Percentiles rank a stretch among this genome's conserved stretches.
These are phyloP conservation scores for Beauveria sp. DNA, from an alignment of 2,329 filamentous ascomycete genomes.

Conservation along the genomic window DNA sequence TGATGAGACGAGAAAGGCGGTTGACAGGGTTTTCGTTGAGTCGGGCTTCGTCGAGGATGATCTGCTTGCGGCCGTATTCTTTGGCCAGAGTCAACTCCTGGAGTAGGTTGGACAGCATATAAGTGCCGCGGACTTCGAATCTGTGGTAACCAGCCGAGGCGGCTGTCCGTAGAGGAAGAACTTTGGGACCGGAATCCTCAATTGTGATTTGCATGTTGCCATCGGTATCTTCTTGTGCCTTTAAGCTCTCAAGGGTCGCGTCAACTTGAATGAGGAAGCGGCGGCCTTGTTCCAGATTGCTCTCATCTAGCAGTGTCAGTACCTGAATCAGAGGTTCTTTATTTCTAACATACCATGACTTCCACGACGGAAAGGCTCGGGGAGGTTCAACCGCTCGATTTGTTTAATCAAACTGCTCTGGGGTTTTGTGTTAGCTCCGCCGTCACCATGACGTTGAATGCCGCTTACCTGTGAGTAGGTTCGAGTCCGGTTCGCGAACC, in stretches of 20 bases:
- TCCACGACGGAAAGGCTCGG: slow-evolving; percentile 49
- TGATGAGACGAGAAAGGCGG: slow-evolving; percentile 77
- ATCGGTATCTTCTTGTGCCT: slow-evolving; percentile 86
- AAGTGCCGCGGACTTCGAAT: slow-evolving; percentile 89
- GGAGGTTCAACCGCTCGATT: slow-evolving; percentile 42
- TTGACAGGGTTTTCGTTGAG: slow-evolving; percentile 94
- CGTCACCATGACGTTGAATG: not conserved
- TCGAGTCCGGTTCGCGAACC: slow-evolving; percentile 41
- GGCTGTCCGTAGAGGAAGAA: slow-evolving; percentile 75
- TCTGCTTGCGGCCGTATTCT: slow-evolving; percentile 80
- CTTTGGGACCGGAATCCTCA: slow-evolving; percentile 89
- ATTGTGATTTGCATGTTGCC: slow-evolving; percentile 96
- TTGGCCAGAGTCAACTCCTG: slow-evolving; percentile 91
- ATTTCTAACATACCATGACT: slow-evolving; percentile 43
- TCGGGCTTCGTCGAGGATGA: slow-evolving; percentile 83
- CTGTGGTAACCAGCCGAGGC: slow-evolving; percentile 79
- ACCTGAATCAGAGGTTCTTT: not conserved
- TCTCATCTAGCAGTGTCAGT: slow-evolving; percentile 54
- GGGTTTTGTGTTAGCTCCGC: slow-evolving; percentile 20
- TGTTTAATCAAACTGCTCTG: slow-evolving; percentile 48
- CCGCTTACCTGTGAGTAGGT: slow-evolving; percentile 47
- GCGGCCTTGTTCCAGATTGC: slow-evolving; percentile 54
- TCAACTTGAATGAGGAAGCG: slow-evolving; percentile 85
- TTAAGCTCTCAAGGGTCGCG: slow-evolving; percentile 67
- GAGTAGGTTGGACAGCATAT: slow-evolving; percentile 92